Percentiles rank a stretch among this genome's conserved stretches.
These are phyloP conservation scores for Heliamphora exappendiculata DNA, from an alignment of 148 eudicot genomes.

Conservation along the genomic window DNA sequence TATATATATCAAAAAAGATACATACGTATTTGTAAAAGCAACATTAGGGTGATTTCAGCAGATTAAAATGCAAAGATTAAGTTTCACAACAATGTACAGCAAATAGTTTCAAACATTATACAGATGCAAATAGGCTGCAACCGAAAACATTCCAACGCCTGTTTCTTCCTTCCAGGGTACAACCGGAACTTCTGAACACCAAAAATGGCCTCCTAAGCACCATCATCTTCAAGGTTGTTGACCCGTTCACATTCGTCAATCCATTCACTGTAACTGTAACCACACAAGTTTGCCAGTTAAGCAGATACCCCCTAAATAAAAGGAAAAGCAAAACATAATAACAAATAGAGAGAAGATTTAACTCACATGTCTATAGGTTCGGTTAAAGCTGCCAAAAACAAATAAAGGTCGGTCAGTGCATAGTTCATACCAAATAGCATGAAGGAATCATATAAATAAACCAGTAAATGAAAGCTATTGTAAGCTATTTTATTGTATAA, in stretches of 20 bases:
- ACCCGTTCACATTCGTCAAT: constrained; percentile 98
- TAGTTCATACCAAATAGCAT: not conserved
- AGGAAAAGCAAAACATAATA: not conserved
- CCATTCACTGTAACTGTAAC: constrained; percentile 91
- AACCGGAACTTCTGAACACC: not conserved
- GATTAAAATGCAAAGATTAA: not conserved
- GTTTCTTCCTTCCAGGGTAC: not conserved
- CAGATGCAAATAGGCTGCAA: not conserved
- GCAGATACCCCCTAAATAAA: not conserved
- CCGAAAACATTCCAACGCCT: not conserved
- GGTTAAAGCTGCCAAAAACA: constrained; percentile 58
- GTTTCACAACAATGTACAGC: too few relatives aligned
- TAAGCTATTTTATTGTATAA: too few relatives aligned
- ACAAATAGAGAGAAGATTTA: not conserved
- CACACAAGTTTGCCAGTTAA: not conserved
- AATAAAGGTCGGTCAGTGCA: too few relatives aligned
- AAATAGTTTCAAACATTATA: not conserved
- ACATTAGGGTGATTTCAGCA: not conserved
- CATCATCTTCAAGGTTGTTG: constrained; percentile 69
- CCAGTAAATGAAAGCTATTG: not conserved
- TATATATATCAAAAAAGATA: not conserved
- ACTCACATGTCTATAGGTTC: constrained; percentile 93
- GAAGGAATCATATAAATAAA: not conserved
- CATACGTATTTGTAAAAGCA: not conserved
- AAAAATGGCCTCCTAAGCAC: constrained; percentile 10